These are phyloP conservation scores for Saturnispora serradocipensis DNA, from an alignment of 805 yeast genomes.

Conservation along the genomic window DNA sequence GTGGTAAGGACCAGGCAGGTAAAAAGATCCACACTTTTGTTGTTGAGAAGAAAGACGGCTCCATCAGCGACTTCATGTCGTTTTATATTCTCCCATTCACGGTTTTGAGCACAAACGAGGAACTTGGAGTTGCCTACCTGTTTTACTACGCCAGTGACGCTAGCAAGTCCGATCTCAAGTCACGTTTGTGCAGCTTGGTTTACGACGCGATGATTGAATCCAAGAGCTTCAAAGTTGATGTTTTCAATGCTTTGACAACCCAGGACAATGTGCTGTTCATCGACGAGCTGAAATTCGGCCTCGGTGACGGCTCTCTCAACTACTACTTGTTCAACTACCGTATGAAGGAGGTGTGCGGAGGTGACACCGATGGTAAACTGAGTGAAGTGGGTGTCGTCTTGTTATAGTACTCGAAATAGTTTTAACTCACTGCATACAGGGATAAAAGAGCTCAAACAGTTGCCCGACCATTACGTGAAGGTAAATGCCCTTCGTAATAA, in stretches of 20 bases:
- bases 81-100: constrained; percentile 85
- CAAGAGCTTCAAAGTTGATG: constrained; percentile 65
- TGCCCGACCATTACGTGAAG: no score
- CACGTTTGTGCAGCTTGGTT: constrained; percentile 18
- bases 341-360: constrained; percentile 75
- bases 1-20: constrained; percentile 33
- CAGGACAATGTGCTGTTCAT: constrained; percentile 85
- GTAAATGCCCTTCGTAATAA: no score
- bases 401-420: constrained; percentile 33
- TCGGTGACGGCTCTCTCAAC: constrained; percentile 87
- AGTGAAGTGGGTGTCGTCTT: constrained; percentile 90
- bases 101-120: constrained; percentile 62
- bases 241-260: constrained; percentile 84
- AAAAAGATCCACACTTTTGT: constrained; percentile 68
- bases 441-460: no score
- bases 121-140: constrained; percentile 77
- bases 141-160: constrained; percentile 74
- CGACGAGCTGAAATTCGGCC: constrained; percentile 77
- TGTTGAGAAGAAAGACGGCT: constrained; percentile 49
- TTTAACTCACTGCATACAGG: no score
- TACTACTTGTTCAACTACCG: constrained; percentile 88
- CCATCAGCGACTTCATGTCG: constrained; percentile 81
- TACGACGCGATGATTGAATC: constrained; percentile 48
- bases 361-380: constrained; percentile 33
- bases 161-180: constrained; percentile 25